Percentiles rank a stretch among this genome's conserved stretches.
These are phyloP conservation scores for Stellera chamaejasme DNA, from an alignment of 345 rosid species.

Conservation along the genomic window DNA sequence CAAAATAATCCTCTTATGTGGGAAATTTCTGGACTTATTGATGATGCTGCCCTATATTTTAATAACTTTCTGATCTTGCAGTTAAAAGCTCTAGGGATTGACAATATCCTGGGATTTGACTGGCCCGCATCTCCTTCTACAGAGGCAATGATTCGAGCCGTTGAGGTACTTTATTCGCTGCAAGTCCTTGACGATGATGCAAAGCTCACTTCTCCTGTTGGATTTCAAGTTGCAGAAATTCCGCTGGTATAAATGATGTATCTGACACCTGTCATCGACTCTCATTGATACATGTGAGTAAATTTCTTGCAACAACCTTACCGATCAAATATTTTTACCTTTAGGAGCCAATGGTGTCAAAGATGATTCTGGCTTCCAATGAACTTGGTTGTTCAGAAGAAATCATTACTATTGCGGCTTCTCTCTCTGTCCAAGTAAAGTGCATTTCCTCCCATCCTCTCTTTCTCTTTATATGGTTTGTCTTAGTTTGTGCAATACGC, in stretches of 20 bases:
- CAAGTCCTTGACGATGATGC: conserved; percentile 94
- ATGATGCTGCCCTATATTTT: not conserved
- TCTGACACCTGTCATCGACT: not conserved
- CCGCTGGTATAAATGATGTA: conserved; percentile 45
- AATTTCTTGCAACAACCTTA: not conserved
- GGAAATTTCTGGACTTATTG: no score
- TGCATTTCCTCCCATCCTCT: conserved; percentile 3
- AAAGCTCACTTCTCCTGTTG: conserved; percentile 93
- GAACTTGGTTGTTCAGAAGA: conserved; percentile 90
- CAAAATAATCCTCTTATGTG: no score
- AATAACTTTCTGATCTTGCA: conserved; percentile 17
- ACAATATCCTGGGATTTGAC: conserved; percentile 85
- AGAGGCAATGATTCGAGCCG: conserved; percentile 84
- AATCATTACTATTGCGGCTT: conserved; percentile 74
- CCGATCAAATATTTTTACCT: not conserved
- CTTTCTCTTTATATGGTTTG: not conserved
- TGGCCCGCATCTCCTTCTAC: conserved; percentile 97
- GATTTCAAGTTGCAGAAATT: conserved; percentile 97
- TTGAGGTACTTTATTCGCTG: conserved; percentile 88
- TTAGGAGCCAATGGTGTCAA: conserved; percentile 89
- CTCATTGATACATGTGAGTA: not conserved
- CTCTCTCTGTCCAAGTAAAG: conserved; percentile 80
- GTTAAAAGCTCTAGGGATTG: conserved; percentile 94
- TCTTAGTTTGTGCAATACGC: no score
- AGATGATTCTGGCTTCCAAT: conserved; percentile 88